Conservation (phyloP, 768 basidiomycete genomes). For the Cubamyces sp. region DNA sequence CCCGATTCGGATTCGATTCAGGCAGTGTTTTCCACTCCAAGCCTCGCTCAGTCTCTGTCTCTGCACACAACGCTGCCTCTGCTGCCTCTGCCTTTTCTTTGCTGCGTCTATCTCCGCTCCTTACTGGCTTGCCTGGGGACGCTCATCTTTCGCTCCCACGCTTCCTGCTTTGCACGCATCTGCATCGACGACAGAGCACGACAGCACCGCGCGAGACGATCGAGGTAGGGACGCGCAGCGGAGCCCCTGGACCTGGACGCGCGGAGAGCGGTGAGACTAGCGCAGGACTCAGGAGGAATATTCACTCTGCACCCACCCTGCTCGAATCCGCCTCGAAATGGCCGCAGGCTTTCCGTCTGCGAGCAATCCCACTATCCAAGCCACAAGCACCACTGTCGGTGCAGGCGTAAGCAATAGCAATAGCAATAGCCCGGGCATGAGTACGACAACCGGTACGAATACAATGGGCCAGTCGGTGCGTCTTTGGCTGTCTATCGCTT, state of each 20-base stretch:
- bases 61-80: too few relatives aligned
- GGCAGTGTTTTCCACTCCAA: too few relatives aligned
- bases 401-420: background rate
- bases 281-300: background rate
- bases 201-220: background rate
- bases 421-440: background rate
- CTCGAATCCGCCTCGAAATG: conserved; percentile 8
- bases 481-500: background rate
- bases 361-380: too few relatives aligned
- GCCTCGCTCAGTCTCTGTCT: too few relatives aligned
- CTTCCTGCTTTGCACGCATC: too few relatives aligned
- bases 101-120: too few relatives aligned
- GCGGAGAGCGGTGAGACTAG: background rate
- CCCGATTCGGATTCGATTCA: background rate
- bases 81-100: too few relatives aligned
- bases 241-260: background rate
- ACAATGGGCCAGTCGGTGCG: background rate
- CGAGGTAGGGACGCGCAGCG: background rate
- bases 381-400: background rate
- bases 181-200: background rate
- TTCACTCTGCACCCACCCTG: background rate
- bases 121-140: too few relatives aligned
- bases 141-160: too few relatives aligned
- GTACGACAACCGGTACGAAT: too few relatives aligned
- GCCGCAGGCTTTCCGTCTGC: background rate